Evolutionary conservation across 2,329 filamentous ascomycete species (phyloP).

Genomic region (Exophiala sideris): DNA sequence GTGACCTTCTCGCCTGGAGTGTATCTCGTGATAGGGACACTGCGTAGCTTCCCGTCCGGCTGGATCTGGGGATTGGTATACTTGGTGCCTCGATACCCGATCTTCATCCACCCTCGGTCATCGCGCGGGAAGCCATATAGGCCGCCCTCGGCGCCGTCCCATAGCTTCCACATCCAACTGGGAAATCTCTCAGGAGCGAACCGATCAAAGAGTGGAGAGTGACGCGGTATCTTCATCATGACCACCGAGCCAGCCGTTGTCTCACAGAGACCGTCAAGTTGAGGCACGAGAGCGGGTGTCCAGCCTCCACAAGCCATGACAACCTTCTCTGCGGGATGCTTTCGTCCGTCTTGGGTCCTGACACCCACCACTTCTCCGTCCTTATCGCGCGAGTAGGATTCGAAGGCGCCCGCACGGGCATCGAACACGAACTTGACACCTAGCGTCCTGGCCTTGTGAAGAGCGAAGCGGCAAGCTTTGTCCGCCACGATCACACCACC

Average conservation of each 20-base stretch:
- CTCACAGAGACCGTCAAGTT: constrained; percentile 44
- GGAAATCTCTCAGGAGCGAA: constrained; percentile 47
- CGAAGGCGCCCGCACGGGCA: constrained; percentile 32
- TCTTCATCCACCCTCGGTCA: constrained; percentile 45
- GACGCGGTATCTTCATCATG: constrained; percentile 42
- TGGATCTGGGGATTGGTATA: constrained; percentile 45
- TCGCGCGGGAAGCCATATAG: constrained; percentile 33
- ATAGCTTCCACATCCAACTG: constrained; percentile 40
- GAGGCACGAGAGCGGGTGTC: constrained; percentile 65
- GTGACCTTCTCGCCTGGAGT: constrained; percentile 20
- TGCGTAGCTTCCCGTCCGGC: constrained; percentile 37
- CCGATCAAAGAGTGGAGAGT: constrained; percentile 37
- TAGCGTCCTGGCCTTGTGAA: constrained; percentile 40
- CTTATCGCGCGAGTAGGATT: constrained; percentile 26
- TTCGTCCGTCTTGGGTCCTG: constrained; percentile 7
- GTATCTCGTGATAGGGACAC: constrained; percentile 42
- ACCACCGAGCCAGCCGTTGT: constrained; percentile 48
- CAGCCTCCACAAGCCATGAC: constrained; percentile 86
- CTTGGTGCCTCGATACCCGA: constrained; percentile 52
- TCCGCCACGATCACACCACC: constrained; percentile 49
- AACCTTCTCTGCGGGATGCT: constrained; percentile 8
- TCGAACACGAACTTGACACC: constrained; percentile 46
- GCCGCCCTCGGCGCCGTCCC: constrained; percentile 13
- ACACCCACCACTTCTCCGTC: constrained; percentile 32
- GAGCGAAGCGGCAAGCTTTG: constrained; percentile 45